Base-by-base conservation (phyloP, 2,329 filamentous ascomycete genomes). In the Knoxdaviesia proteae region DNA sequence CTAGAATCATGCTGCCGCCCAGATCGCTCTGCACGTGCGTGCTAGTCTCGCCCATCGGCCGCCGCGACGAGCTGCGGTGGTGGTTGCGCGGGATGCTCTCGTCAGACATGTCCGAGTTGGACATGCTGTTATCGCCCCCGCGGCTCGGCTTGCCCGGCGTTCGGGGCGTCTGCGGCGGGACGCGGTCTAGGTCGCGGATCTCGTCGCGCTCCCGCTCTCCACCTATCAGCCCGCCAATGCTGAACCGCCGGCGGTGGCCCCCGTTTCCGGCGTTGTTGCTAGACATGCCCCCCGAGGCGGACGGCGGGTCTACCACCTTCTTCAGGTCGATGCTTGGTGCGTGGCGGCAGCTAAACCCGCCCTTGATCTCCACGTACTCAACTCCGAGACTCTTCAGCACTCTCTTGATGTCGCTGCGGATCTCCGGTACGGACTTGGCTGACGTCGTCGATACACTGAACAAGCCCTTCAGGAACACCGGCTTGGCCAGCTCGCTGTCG, bases 391-490 rank as follows among this genome's bases (percentile, higher is more conserved):
- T 79, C 50, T 77, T 80, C 42, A 98, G 62, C 3, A 96, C 90
- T 41, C 88, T 73, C 54, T 92, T 92, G 51, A 98, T 83, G 55
- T 98, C 90, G 6, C 76, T 67, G 36, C 88, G 77, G 48, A 98
- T 98, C 46, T 84, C 76, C 1, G 77, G 67, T 7, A 96, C 73
- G 1, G 88, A 84, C 55, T 92, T 93, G 54, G 79, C 90, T 45
- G 86, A 94, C 6, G 90, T 98, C 0, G 90, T 98, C 4, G 84
- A 92, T 43, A 96, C 90, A 53, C 88, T 96, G 62, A 98, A 96
- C 11, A 98, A 68, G 5, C 90, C 90, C 60, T 96, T 98, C 45
- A 98, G 71, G 57, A 81, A 96, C 3, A 96, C 90, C 0, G 90
- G 90, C 57, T 94, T 94, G 42, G 88, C 78, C 47, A 88, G 73